Conservation (phyloP, 75 land plant species). For the Selaginella tamariscina region DNA sequence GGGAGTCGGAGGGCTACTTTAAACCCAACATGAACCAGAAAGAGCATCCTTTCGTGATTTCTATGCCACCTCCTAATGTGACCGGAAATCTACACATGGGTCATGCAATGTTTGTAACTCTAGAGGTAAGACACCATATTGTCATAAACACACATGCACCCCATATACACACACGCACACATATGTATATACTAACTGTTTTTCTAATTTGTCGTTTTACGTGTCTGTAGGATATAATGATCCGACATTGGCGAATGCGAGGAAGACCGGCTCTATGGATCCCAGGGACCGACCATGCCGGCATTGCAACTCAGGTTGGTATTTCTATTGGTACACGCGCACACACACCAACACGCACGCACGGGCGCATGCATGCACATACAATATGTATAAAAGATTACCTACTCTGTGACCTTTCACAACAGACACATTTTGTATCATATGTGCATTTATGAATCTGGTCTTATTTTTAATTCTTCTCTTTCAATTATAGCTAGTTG, state of each 20-base stretch:
- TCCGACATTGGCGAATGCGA: slow-evolving; percentile 75
- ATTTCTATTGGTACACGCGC: no score
- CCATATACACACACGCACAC: neutral
- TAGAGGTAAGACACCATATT: slow-evolving; percentile 44
- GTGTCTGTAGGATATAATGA: slow-evolving; percentile 71
- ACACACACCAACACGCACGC: no score
- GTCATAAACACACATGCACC: neutral
- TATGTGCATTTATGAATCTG: neutral
- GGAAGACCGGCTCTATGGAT: slow-evolving; percentile 89
- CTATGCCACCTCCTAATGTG: slow-evolving; percentile 99
- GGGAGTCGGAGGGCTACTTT: no score
- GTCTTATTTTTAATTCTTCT: neutral
- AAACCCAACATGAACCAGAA: no score
- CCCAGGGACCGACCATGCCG: slow-evolving; percentile 99
- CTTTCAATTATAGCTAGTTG: slow-evolving; percentile 56
- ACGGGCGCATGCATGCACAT: no score
- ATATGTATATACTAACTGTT: neutral
- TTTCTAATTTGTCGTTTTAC: neutral
- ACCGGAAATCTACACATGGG: slow-evolving; percentile 98
- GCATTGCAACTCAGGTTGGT: slow-evolving; percentile 96
- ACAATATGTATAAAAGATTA: no score
- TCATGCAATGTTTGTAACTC: slow-evolving; percentile 99
- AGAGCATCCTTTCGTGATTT: no score
- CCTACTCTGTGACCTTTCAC: no score
- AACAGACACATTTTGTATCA: no score